These are phyloP conservation scores for Trypethelium eluteriae DNA, from an alignment of 495 filamentous ascomycete species.

Conservation along the genomic window DNA sequence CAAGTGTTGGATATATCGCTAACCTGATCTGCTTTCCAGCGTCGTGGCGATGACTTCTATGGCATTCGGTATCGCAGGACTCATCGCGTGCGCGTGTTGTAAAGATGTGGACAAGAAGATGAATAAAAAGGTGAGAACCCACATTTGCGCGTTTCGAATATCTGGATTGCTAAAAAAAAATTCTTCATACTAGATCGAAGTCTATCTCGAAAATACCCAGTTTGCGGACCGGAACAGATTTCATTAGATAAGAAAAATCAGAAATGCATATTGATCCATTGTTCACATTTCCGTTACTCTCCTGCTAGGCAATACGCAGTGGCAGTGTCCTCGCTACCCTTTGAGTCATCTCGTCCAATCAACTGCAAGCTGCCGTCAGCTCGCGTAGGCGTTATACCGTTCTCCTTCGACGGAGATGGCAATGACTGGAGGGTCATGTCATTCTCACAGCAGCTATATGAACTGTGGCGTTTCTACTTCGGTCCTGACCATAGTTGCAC, in stretches of 20 bases:
- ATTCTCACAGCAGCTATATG: no score
- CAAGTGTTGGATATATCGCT: neutral
- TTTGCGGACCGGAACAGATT: neutral
- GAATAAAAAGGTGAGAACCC: neutral
- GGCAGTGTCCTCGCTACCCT: neutral
- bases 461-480: neutral
- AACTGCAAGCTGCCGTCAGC: no score
- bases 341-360: no score
- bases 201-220: conserved; percentile 5
- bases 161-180: neutral
- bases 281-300: neutral
- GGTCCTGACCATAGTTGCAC: neutral
- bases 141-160: no score
- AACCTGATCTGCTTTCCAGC: neutral
- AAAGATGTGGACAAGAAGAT: conserved; percentile 13
- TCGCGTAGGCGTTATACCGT: neutral
- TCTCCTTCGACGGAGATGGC: neutral
- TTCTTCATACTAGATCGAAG: neutral
- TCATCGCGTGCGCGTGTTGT: conserved; percentile 5
- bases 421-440: neutral
- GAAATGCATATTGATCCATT: neutral
- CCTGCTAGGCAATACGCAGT: neutral
- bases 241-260: neutral
- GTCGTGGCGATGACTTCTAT: conserved; percentile 9
- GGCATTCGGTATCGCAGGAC: conserved; percentile 11